Evolutionary conservation across 2,329 filamentous ascomycete species (phyloP).

Genomic region (Purpureocillium lavendulum): DNA sequence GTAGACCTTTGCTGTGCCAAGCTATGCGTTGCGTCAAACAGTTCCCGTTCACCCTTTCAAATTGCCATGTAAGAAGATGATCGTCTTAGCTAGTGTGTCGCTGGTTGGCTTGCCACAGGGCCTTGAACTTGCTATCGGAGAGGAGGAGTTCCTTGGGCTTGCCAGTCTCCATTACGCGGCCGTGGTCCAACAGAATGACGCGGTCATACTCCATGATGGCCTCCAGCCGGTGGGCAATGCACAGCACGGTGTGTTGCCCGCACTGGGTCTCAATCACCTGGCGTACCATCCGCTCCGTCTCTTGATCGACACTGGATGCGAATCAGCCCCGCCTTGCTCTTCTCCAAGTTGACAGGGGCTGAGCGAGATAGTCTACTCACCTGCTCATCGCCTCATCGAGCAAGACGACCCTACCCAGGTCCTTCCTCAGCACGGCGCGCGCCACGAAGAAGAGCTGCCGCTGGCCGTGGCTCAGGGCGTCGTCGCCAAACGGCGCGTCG

Average conservation of each 20-base stretch:
- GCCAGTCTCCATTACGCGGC: neutral
- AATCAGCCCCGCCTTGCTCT: slow-evolving; percentile 5
- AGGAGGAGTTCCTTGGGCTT: neutral
- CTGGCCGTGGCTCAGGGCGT: slow-evolving; percentile 35
- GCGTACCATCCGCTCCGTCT: slow-evolving; percentile 23
- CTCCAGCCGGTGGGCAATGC: slow-evolving; percentile 29
- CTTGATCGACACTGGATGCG: slow-evolving; percentile 19
- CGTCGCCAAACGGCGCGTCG: slow-evolving; percentile 22
- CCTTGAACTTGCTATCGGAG: slow-evolving; percentile 12
- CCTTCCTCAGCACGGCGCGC: slow-evolving; percentile 31
- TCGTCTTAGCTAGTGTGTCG: neutral
- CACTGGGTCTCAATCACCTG: slow-evolving; percentile 22
- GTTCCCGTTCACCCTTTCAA: too few species aligned
- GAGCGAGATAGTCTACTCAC: slow-evolving; percentile 14
- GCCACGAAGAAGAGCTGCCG: slow-evolving; percentile 42
- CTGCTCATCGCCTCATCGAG: slow-evolving; percentile 32
- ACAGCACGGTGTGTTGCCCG: slow-evolving; percentile 41
- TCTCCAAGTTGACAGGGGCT: too few species aligned
- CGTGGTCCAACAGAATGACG: slow-evolving; percentile 6
- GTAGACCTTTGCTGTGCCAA: slow-evolving; percentile 5
- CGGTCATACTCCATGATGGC: slow-evolving; percentile 31
- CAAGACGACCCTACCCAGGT: slow-evolving; percentile 30
- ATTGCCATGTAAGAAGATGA: too few species aligned
- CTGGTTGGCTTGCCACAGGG: slow-evolving; percentile 19
- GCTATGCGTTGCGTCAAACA: neutral